A percentile compares a stretch with the other conserved stretches of the same genome.
These are phyloP conservation scores for Trametes cubensis DNA, from an alignment of 768 basidiomycete genomes.

Conservation along the genomic window DNA sequence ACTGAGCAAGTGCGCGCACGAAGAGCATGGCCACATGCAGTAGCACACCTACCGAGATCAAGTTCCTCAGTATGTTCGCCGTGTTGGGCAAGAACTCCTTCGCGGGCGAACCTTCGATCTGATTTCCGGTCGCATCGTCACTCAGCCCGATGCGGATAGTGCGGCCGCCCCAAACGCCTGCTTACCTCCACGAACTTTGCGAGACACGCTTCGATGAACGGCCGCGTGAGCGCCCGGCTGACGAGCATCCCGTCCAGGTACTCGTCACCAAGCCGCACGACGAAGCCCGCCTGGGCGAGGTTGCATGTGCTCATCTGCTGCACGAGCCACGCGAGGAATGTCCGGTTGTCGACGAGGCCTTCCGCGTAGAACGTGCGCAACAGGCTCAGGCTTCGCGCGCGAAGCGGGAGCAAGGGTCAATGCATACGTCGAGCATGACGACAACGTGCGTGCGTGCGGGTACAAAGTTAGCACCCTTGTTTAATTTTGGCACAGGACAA, in stretches of 20 bases:
- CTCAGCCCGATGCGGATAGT: neutral
- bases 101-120: constrained; percentile 55
- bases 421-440: neutral
- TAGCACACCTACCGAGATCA: constrained; percentile 58
- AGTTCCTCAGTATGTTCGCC: constrained; percentile 52
- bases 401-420: neutral
- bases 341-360: constrained; percentile 76
- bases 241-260: constrained; percentile 71
- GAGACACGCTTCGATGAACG: constrained; percentile 73
- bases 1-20: too few relatives aligned
- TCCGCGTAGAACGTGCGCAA: constrained; percentile 79
- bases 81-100: constrained; percentile 59
- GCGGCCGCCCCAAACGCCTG: neutral
- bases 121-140: too few relatives aligned
- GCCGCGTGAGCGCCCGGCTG: constrained; percentile 68
- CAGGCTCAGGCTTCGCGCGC: constrained; percentile 57
- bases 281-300: constrained; percentile 78
- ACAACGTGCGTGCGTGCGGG: neutral
- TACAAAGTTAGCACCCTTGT: constrained; percentile 12
- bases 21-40: neutral
- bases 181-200: constrained; percentile 66
- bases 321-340: constrained; percentile 79
- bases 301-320: constrained; percentile 78
- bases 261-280: constrained; percentile 76
- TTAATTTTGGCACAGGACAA: neutral